Evolutionary conservation across 805 yeast genomes (phyloP).

Genomic region (Saccharomycopsis sp.): DNA sequence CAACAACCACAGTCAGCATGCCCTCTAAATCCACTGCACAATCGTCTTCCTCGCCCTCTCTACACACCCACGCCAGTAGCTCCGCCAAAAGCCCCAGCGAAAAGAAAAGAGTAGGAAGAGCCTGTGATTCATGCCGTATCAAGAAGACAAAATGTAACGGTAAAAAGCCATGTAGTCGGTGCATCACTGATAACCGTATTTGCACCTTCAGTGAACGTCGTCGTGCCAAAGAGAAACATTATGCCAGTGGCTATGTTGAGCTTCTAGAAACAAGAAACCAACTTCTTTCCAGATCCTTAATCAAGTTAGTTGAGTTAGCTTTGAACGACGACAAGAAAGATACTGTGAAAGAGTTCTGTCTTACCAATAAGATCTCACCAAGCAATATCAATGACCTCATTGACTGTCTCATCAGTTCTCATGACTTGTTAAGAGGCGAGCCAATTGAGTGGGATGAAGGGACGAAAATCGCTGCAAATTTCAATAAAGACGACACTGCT

Average conservation of each 20-base stretch:
- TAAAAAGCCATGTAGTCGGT: conserved; percentile 51
- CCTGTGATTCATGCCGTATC: conserved; percentile 57
- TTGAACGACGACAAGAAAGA: not conserved
- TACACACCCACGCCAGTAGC: not conserved
- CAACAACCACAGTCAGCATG: too few relatives aligned
- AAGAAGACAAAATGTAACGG: conserved; percentile 64
- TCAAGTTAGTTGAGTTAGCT: conserved; percentile 17
- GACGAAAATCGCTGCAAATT: conserved; percentile 36
- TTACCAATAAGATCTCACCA: not conserved
- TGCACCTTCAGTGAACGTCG: conserved; percentile 54
- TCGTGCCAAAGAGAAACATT: conserved; percentile 45
- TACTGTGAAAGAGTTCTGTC: not conserved
- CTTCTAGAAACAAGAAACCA: conserved; percentile 52
- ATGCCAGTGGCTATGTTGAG: conserved; percentile 58
- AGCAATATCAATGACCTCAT: conserved; percentile 37
- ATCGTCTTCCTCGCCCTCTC: not conserved
- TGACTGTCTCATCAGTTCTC: conserved; percentile 34
- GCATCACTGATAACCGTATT: conserved; percentile 48
- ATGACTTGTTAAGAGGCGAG: conserved; percentile 34
- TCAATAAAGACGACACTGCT: conserved; percentile 25
- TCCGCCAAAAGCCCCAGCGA: conserved; percentile 20
- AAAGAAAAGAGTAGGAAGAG: conserved; percentile 56
- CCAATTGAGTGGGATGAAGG: conserved; percentile 43
- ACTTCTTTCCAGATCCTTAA: conserved; percentile 42
- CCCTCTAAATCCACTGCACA: not conserved